Percentiles rank a stretch among this genome's conserved stretches.
Conservation (phyloP, 2,329 filamentous ascomycete genomes). For the Alternaria sp. region DNA sequence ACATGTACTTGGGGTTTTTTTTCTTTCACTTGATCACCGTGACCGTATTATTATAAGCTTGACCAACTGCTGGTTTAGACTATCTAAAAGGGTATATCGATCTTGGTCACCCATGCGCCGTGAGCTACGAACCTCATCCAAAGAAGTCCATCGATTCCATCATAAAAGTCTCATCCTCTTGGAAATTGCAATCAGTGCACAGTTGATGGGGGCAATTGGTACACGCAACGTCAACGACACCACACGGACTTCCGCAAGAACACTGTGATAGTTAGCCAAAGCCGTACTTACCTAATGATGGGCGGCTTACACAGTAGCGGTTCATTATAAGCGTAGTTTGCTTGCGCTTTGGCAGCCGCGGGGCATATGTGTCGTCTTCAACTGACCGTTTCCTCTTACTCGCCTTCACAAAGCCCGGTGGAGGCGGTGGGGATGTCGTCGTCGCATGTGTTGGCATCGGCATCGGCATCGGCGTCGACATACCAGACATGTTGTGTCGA, state of each 20-base stretch:
- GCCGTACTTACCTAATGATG: not conserved
- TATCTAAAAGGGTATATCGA: not conserved
- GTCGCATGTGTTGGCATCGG: not conserved
- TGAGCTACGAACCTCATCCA: not conserved
- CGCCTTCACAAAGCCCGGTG: not conserved
- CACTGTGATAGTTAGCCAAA: slow-evolving; percentile 16
- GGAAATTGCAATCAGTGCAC: slow-evolving; percentile 6
- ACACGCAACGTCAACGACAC: slow-evolving; percentile 10
- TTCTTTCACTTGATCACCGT: not conserved
- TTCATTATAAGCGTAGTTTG: not conserved
- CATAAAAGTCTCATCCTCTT: not conserved
- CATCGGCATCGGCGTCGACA: not conserved
- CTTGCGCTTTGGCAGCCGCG: not conserved
- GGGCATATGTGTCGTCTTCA: not conserved
- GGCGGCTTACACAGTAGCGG: slow-evolving; percentile 21
- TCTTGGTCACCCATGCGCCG: not conserved
- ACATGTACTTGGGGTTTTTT: not conserved
- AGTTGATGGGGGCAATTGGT: slow-evolving; percentile 16
- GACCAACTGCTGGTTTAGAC: not conserved
- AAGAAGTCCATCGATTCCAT: slow-evolving; percentile 9
- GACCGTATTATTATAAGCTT: not conserved
- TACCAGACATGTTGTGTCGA: not conserved
- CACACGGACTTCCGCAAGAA: slow-evolving; percentile 3
- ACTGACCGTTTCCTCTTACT: slow-evolving; percentile 1
- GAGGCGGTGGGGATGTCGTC: not conserved